A percentile compares a stretch with the other conserved stretches of the same genome.
Evolutionary conservation across 331 rosid species (phyloP).

Genomic region (Quercus phellos): DNA sequence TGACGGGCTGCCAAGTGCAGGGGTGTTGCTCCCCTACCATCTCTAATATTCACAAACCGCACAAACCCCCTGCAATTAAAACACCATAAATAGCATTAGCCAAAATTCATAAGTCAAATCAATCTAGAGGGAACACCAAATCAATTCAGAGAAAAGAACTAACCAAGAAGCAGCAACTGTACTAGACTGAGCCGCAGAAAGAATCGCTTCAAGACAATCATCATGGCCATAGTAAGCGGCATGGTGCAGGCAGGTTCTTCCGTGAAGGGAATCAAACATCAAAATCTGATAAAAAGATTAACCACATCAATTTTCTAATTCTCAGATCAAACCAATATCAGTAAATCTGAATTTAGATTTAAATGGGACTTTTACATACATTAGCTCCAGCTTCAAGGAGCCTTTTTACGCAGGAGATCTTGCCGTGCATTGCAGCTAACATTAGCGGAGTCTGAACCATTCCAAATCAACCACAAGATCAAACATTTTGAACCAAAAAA

Average conservation of each 20-base stretch:
- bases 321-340: background rate
- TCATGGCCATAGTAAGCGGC: conserved; percentile 82
- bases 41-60: conserved; percentile 87
- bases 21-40: conserved; percentile 82
- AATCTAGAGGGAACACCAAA: background rate
- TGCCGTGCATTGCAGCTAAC: conserved; percentile 95
- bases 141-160: conserved; percentile 11
- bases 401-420: conserved; percentile 56
- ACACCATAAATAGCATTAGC: conserved; percentile 4
- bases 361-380: conserved; percentile 32
- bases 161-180: conserved; percentile 84
- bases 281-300: conserved; percentile 54
- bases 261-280: conserved; percentile 69
- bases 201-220: conserved; percentile 70
- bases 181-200: conserved; percentile 71
- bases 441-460: conserved; percentile 79
- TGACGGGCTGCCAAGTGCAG: conserved; percentile 81
- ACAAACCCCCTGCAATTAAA: conserved; percentile 66
- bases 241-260: conserved; percentile 93
- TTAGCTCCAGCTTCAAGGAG: conserved; percentile 87
- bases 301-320: conserved; percentile 3
- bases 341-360: background rate
- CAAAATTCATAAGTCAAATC: background rate
- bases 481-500: background rate
- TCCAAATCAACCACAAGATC: background rate